A percentile compares a stretch with the other conserved stretches of the same genome.
These are phyloP conservation scores for Neofusicoccum sp. DNA, from an alignment of 2,329 filamentous ascomycete species.

Conservation along the genomic window DNA sequence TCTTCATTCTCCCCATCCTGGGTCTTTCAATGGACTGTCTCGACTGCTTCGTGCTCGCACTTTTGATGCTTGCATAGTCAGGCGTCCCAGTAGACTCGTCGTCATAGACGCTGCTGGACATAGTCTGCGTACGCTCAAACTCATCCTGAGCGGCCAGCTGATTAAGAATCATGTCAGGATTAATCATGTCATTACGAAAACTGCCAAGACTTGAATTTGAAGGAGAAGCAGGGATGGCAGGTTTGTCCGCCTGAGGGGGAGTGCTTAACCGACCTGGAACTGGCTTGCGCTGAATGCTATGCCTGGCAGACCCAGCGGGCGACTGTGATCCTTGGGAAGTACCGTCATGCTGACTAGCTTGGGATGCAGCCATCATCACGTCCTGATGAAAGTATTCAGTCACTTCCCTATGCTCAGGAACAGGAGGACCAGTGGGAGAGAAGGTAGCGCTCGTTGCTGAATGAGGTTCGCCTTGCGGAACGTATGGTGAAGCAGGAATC, in stretches of 20 bases:
- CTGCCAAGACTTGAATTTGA: conserved; percentile 44
- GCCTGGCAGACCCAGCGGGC: conserved; percentile 8
- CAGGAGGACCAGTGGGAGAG: conserved; percentile 33
- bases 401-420: conserved; percentile 35
- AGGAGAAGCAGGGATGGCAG: conserved; percentile 32
- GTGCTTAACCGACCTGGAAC: conserved; percentile 42
- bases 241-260: conserved; percentile 33
- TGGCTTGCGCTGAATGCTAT: conserved; percentile 37
- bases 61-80: conserved; percentile 71
- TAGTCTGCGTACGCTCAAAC: conserved; percentile 30
- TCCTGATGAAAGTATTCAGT: conserved; percentile 23
- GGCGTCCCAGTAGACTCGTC: conserved; percentile 65
- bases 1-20: conserved; percentile 76
- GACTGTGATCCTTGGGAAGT: conserved; percentile 27
- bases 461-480: conserved; percentile 37
- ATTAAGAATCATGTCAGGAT: conserved; percentile 44
- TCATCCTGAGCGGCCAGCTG: conserved; percentile 30
- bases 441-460: conserved; percentile 22
- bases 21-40: conserved; percentile 55
- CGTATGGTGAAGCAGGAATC: conserved; percentile 46
- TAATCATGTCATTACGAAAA: conserved; percentile 45
- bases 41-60: conserved; percentile 43
- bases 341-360: conserved; percentile 19
- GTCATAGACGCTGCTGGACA: conserved; percentile 59
- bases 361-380: conserved; percentile 20